Conservation (phyloP, 2,329 filamentous ascomycete species). For the Aspergillus versicolor region DNA sequence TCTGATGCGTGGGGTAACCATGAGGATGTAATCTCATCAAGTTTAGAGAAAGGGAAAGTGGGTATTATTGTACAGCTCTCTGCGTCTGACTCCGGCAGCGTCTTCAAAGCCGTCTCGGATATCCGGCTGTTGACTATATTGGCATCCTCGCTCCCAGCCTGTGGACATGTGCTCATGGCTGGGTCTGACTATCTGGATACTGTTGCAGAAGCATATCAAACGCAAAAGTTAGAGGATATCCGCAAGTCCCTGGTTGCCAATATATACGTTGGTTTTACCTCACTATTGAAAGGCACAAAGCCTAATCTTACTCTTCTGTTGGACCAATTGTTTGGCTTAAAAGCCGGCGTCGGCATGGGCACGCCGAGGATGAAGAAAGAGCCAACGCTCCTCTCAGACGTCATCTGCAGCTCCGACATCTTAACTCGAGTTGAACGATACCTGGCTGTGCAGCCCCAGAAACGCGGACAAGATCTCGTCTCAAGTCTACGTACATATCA, state of each 20-base stretch:
- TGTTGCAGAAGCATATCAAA: conserved; percentile 50
- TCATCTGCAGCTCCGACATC: conserved; percentile 78
- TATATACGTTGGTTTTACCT: conserved; percentile 71
- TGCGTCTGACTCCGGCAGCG: conserved; percentile 10
- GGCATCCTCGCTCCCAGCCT: conserved; percentile 40
- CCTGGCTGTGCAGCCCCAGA: conserved; percentile 35
- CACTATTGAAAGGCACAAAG: conserved; percentile 64
- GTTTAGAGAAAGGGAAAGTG: conserved; percentile 38
- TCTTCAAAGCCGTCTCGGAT: conserved; percentile 22
- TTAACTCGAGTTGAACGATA: conserved; percentile 48
- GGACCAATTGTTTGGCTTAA: conserved; percentile 81
- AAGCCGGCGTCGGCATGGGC: conserved; percentile 66
- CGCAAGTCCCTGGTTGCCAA: conserved; percentile 70
- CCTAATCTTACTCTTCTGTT: conserved; percentile 73
- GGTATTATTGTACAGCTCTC: conserved; percentile 33
- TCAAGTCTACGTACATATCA: conserved; percentile 41
- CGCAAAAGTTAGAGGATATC: conserved; percentile 60
- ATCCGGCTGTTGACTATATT: conserved; percentile 42
- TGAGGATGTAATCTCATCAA: conserved; percentile 32
- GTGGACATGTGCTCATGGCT: conserved; percentile 66
- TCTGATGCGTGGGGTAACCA: conserved; percentile 47
- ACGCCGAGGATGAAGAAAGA: conserved; percentile 38
- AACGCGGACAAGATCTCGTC: conserved; percentile 42
- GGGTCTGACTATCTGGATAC: conserved; percentile 87
- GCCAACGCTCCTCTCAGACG: conserved; percentile 71